Evolutionary conservation across 2,329 filamentous ascomycete species (phyloP).

Genomic region (Ambrosiella xylebori): DNA sequence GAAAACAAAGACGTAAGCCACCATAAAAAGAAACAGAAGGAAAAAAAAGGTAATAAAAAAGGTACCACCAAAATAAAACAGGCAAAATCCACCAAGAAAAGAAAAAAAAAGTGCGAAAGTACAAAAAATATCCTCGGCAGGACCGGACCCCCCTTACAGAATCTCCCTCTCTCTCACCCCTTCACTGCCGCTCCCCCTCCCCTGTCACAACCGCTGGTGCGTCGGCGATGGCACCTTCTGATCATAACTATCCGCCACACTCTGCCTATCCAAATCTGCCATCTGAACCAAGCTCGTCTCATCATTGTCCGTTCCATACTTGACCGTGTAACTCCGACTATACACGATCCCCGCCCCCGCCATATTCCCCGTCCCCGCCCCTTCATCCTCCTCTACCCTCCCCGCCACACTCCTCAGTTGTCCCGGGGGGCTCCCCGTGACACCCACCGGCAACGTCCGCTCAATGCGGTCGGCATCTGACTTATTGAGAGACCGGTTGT

Average conservation of each 20-base stretch:
- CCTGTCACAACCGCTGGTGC: not conserved
- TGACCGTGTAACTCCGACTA: conserved; percentile 7
- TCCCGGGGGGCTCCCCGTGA: not conserved
- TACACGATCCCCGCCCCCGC: conserved; percentile 1
- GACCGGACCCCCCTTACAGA: not conserved
- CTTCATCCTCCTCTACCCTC: not conserved
- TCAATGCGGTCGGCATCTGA: not conserved
- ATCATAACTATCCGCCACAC: conserved; percentile 3
- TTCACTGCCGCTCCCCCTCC: not conserved
- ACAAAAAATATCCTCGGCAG: not conserved
- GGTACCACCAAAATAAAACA: too few species aligned
- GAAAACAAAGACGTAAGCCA: not conserved
- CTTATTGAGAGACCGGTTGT: not conserved
- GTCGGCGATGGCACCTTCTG: conserved; percentile 8
- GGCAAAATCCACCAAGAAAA: not conserved
- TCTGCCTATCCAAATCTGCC: conserved; percentile 7
- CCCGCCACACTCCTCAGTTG: conserved; percentile 1
- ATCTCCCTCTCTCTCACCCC: not conserved
- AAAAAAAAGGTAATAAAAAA: not conserved
- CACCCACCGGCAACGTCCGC: not conserved
- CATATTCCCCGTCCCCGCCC: not conserved
- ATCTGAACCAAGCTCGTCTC: conserved; percentile 9
- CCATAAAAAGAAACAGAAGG: not conserved
- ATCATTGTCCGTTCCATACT: conserved; percentile 7
- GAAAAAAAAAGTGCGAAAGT: not conserved